These are phyloP conservation scores for Smittium culicis DNA, from an alignment of 371 early-diverging fungal species.

Conservation along the genomic window DNA sequence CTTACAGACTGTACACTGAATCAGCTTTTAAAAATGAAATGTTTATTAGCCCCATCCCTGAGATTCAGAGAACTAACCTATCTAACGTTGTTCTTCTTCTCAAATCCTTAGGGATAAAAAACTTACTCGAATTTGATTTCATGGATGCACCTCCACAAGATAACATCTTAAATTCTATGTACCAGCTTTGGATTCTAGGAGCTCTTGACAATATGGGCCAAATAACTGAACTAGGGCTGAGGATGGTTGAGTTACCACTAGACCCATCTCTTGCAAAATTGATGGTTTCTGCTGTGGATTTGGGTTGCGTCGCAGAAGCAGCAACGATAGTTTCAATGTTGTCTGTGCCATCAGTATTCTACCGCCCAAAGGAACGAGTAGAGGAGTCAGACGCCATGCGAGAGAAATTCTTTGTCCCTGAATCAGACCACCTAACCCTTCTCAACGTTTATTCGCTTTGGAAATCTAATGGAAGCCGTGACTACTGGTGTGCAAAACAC, in stretches of 20 bases:
- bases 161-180: slow-evolving; percentile 88
- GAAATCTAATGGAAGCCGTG: slow-evolving; percentile 73
- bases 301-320: slow-evolving; percentile 86
- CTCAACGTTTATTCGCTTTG: slow-evolving; percentile 88
- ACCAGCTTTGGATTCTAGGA: slow-evolving; percentile 90
- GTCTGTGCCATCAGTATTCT: slow-evolving; percentile 88
- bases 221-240: slow-evolving; percentile 72
- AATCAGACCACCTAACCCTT: slow-evolving; percentile 91
- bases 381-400: slow-evolving; percentile 85
- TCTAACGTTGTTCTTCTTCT: slow-evolving; percentile 80
- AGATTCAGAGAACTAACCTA: slow-evolving; percentile 93
- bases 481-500: slow-evolving; percentile 82
- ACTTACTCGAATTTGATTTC: slow-evolving; percentile 89
- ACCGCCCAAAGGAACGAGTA: slow-evolving; percentile 85
- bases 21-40: slow-evolving; percentile 78
- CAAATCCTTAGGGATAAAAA: slow-evolving; percentile 81
- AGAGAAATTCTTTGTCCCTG: slow-evolving; percentile 88
- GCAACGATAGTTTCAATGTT: slow-evolving; percentile 96
- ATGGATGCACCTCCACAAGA: slow-evolving; percentile 91
- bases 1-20: slow-evolving; percentile 92
- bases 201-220: slow-evolving; percentile 80
- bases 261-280: slow-evolving; percentile 90
- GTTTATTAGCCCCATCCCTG: slow-evolving; percentile 85
- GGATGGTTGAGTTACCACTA: slow-evolving; percentile 90
- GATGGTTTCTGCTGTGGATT: slow-evolving; percentile 69